phyloP scores from a whole-genome alignment of 371 early-diverging fungal species.

The Gilbertella persicaria region DNA sequence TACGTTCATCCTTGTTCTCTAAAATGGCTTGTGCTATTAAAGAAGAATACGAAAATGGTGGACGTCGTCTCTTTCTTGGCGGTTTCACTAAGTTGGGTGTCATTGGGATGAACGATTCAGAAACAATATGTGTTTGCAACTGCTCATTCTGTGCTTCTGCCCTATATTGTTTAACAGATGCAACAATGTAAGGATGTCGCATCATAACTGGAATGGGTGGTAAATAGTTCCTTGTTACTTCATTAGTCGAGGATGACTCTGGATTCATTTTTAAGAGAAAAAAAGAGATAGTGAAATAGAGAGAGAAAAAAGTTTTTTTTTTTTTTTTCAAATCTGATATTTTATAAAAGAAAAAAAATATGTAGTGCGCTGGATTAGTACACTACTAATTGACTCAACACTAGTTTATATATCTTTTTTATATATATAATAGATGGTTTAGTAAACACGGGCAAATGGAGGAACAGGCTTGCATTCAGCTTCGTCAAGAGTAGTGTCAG shows the following conservation, averaged over 20 bases:
- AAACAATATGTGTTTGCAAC: conserved; percentile 45
- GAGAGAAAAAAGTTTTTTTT: neutral
- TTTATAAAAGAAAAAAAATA: no score
- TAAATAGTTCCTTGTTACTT: conserved; percentile 11
- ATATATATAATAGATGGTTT: no score
- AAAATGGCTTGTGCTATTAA: conserved; percentile 77
- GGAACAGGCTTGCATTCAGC: conserved; percentile 92
- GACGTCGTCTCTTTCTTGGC: conserved; percentile 60
- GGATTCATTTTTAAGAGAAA: neutral
- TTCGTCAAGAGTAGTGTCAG: conserved; percentile 85
- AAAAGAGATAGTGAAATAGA: no score
- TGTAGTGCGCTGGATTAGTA: no score
- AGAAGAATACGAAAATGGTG: conserved; percentile 76
- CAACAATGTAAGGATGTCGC: conserved; percentile 39
- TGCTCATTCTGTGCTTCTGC: conserved; percentile 45
- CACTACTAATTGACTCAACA: no score
- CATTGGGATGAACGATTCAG: conserved; percentile 53
- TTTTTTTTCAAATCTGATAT: neutral
- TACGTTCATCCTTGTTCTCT: conserved; percentile 51
- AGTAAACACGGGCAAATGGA: conserved; percentile 94
- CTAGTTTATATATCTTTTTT: no score
- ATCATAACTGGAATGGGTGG: conserved; percentile 49
- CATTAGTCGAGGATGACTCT: neutral
- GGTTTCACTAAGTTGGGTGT: conserved; percentile 44
- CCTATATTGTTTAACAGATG: conserved; percentile 44